These are phyloP conservation scores for Komagataella ulmi DNA, from an alignment of 805 yeast genomes.

Conservation along the genomic window DNA sequence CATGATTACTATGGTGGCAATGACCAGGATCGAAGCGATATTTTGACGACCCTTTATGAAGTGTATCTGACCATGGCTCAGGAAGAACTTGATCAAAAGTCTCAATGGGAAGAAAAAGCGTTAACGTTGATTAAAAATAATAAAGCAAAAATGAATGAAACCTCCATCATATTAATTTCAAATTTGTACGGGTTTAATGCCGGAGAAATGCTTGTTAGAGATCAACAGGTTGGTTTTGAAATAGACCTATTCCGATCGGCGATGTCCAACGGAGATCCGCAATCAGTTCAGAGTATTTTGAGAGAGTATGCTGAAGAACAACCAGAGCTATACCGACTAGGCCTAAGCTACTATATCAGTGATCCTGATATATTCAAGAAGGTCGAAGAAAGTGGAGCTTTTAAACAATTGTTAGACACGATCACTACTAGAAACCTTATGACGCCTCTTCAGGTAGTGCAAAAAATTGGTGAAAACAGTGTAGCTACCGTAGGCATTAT, in stretches of 20 bases:
- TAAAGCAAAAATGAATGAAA: slow-evolving; percentile 37
- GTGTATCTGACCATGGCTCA: slow-evolving; percentile 53
- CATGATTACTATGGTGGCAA: slow-evolving; percentile 68
- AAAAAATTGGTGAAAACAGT: slow-evolving; percentile 46
- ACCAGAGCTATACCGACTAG: slow-evolving; percentile 52
- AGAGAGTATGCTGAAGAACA: slow-evolving; percentile 47
- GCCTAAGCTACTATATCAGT: slow-evolving; percentile 51
- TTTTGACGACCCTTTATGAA: slow-evolving; percentile 71
- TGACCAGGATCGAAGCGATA: slow-evolving; percentile 53
- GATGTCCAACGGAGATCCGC: slow-evolving; percentile 42
- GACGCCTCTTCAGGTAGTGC: slow-evolving; percentile 69
- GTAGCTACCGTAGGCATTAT: slow-evolving; percentile 62
- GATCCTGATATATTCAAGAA: slow-evolving; percentile 32
- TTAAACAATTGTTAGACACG: slow-evolving; percentile 34
- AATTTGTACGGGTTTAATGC: slow-evolving; percentile 41
- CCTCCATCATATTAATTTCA: slow-evolving; percentile 40
- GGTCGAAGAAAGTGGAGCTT: slow-evolving; percentile 34
- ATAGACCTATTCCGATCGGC: slow-evolving; percentile 56
- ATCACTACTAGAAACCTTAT: slow-evolving; percentile 40
- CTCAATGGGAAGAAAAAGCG: slow-evolving; percentile 60
- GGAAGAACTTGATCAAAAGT: slow-evolving; percentile 13
- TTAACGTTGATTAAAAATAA: slow-evolving; percentile 30
- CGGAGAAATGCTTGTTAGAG: slow-evolving; percentile 29
- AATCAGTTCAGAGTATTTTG: slow-evolving; percentile 42
- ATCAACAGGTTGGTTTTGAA: slow-evolving; percentile 23